Evolutionary conservation across 805 yeast genomes (phyloP).

Genomic region (Grigorovia humatica): DNA sequence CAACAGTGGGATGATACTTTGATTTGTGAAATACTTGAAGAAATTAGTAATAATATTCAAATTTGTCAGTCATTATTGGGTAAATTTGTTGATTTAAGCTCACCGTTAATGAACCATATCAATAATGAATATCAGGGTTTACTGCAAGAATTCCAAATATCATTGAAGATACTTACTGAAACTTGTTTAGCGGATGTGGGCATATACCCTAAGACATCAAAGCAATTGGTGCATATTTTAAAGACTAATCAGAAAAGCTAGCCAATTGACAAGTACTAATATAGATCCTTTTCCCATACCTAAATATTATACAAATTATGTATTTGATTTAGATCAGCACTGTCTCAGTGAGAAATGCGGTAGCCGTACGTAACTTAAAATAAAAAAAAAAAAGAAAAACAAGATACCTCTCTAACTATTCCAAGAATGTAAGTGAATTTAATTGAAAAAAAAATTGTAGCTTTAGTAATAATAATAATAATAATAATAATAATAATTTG

Average conservation of each 20-base stretch:
- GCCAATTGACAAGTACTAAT: neutral
- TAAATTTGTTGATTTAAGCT: slow-evolving; percentile 11
- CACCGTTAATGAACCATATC: slow-evolving; percentile 21
- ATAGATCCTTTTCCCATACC: neutral
- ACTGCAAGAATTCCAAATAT: slow-evolving; percentile 22
- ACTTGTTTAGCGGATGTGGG: slow-evolving; percentile 14
- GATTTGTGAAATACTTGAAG: slow-evolving; percentile 10
- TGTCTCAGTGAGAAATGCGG: no score
- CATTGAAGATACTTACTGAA: slow-evolving; percentile 21
- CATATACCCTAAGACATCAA: slow-evolving; percentile 7
- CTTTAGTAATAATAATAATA: neutral
- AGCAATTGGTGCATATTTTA: slow-evolving; percentile 7
- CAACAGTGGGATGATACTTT: slow-evolving; percentile 15
- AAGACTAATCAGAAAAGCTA: neutral
- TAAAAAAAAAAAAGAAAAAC: neutral
- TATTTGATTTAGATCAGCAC: no score
- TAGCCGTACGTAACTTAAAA: no score
- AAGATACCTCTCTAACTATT: no score
- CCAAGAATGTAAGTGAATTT: no score
- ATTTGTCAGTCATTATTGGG: slow-evolving; percentile 8
- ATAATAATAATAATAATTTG: neutral
- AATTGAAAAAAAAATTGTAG: no score
- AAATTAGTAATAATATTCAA: slow-evolving; percentile 7
- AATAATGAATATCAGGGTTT: slow-evolving; percentile 25
- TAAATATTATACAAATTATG: neutral